Percentiles rank a stretch among this genome's conserved stretches.
These are phyloP conservation scores for Cenococcum geophilum DNA, from an alignment of 495 filamentous ascomycete genomes.

Conservation along the genomic window DNA sequence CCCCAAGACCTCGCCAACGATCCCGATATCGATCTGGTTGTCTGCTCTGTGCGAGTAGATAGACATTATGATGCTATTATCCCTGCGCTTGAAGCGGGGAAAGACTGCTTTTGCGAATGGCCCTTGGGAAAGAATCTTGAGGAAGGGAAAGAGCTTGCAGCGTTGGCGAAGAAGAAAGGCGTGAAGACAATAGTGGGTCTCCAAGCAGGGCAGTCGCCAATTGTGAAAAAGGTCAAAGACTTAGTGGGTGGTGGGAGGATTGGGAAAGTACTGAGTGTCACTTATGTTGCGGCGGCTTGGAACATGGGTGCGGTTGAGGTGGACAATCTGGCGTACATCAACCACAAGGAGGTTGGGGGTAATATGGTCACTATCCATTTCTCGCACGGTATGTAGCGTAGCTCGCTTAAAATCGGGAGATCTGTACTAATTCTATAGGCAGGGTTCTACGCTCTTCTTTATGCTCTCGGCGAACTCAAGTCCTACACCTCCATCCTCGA, in stretches of 20 bases:
- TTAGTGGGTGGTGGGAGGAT: conserved; percentile 46
- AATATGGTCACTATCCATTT: conserved; percentile 49
- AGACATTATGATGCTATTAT: conserved; percentile 45
- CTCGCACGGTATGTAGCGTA: conserved; percentile 42
- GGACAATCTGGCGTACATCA: conserved; percentile 43
- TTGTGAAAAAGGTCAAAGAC: conserved; percentile 42
- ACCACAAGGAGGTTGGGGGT: conserved; percentile 44
- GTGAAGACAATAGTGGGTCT: conserved; percentile 48
- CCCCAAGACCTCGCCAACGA: conserved; percentile 48
- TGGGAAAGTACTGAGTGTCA: conserved; percentile 50
- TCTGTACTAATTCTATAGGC: background rate
- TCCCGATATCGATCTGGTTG: conserved; percentile 54
- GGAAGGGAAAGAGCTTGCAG: conserved; percentile 41
- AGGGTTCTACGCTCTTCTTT: background rate
- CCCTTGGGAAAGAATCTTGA: conserved; percentile 37
- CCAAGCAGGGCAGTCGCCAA: conserved; percentile 44
- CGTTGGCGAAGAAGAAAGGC: conserved; percentile 36
- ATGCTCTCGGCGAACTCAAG: conserved; percentile 40
- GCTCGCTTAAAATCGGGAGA: background rate
- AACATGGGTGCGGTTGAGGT: conserved; percentile 32
- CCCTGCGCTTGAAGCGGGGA: conserved; percentile 49
- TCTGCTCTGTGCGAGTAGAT: conserved; percentile 51
- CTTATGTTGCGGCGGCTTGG: conserved; percentile 40
- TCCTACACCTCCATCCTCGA: conserved; percentile 39
- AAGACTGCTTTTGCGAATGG: conserved; percentile 56